A percentile compares a stretch with the other conserved stretches of the same genome.
Conservation (phyloP, 2,329 filamentous ascomycete species). For the Alternaria consortialis region DNA sequence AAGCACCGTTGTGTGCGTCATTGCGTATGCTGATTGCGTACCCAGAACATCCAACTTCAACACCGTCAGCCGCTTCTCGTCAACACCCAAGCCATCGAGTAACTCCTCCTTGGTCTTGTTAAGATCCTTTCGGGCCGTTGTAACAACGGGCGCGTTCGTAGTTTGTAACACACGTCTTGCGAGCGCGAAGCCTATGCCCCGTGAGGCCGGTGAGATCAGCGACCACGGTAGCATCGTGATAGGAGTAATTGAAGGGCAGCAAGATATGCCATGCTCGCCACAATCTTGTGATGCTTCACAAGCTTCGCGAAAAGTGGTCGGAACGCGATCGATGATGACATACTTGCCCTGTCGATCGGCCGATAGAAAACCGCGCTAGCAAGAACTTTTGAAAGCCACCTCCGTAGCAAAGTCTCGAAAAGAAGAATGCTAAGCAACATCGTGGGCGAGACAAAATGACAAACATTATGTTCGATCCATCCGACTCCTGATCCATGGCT, state of each 20-base stretch:
- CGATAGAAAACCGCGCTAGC: too few species aligned
- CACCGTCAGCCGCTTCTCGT: conserved; percentile 60
- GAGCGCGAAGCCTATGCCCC: conserved; percentile 70
- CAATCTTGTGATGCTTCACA: not conserved
- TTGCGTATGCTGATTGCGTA: conserved; percentile 41
- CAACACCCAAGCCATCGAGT: conserved; percentile 59
- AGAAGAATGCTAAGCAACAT: not conserved
- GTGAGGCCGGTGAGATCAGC: conserved; percentile 66
- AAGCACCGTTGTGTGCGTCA: not conserved
- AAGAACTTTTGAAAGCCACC: too few species aligned
- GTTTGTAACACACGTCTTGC: conserved; percentile 66
- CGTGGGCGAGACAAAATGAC: not conserved
- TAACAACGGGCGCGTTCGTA: conserved; percentile 67
- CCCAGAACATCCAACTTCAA: conserved; percentile 66
- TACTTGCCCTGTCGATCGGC: conserved; percentile 35
- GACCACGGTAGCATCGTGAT: conserved; percentile 57
- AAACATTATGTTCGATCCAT: not conserved
- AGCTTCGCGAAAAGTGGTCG: conserved; percentile 15
- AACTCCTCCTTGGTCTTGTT: conserved; percentile 60
- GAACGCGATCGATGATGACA: conserved; percentile 46
- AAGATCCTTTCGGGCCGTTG: conserved; percentile 66
- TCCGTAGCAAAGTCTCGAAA: not conserved
- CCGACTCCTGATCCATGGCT: conserved; percentile 5
- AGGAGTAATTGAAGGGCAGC: not conserved
- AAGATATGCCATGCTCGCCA: conserved; percentile 17